phyloP scores from a whole-genome alignment of 192 early-diverging fungal species.

The Umbelopsis sp. region DNA sequence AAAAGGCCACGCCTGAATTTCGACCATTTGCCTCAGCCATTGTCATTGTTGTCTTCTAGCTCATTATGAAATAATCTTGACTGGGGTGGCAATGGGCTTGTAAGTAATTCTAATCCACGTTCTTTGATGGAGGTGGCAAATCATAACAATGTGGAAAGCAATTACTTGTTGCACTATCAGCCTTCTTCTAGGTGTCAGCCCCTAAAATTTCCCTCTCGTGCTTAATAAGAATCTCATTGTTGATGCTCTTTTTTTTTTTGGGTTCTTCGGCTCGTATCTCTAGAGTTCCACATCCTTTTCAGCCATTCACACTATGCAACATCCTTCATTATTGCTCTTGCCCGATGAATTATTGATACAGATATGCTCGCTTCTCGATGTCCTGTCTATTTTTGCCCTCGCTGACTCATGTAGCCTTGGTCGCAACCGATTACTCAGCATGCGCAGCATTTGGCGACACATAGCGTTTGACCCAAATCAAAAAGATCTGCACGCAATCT shows the following conservation, averaged over 20 bases:
- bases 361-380: conserved; percentile 45
- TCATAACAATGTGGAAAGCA: too few species aligned
- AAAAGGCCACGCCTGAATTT: background rate
- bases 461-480: conserved; percentile 44
- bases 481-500: conserved; percentile 40
- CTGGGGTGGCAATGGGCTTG: background rate
- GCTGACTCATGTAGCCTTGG: conserved; percentile 49
- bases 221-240: too few species aligned
- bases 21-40: background rate
- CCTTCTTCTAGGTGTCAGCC: too few species aligned
- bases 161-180: too few species aligned
- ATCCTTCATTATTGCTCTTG: conserved; percentile 20
- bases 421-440: conserved; percentile 44
- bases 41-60: conserved; percentile 17
- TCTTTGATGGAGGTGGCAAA: too few species aligned
- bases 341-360: conserved; percentile 45
- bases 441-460: conserved; percentile 43
- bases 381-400: conserved; percentile 45
- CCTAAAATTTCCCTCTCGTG: too few species aligned
- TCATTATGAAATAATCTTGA: conserved; percentile 19
- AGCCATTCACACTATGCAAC: background rate
- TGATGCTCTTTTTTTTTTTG: too few species aligned
- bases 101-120: too few species aligned
- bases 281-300: background rate
- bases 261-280: too few species aligned